These are phyloP conservation scores for Yarrowia sp. DNA, from an alignment of 805 yeast species.

Conservation along the genomic window DNA sequence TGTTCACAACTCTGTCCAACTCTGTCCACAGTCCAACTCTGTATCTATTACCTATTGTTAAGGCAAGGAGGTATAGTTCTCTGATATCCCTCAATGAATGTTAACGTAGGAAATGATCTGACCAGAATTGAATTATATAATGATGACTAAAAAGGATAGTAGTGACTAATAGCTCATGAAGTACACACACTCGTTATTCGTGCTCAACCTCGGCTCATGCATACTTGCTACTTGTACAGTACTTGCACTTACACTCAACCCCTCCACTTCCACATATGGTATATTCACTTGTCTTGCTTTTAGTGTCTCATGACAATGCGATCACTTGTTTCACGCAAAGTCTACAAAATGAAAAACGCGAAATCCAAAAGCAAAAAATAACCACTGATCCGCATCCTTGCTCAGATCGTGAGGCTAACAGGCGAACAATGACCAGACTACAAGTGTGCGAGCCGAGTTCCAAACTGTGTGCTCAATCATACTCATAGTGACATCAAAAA, in stretches of 20 bases:
- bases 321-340: slow-evolving; percentile 6
- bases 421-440: too few species aligned
- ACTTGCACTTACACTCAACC: background rate
- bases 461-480: too few species aligned
- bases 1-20: too few species aligned
- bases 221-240: background rate
- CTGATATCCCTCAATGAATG: background rate
- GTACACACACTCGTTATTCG: too few species aligned
- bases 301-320: slow-evolving; percentile 24
- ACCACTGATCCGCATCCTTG: background rate
- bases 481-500: too few species aligned
- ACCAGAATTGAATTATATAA: too few species aligned
- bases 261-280: background rate
- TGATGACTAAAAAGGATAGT: too few species aligned
- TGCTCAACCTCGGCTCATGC: too few species aligned
- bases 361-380: background rate
- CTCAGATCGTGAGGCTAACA: too few species aligned
- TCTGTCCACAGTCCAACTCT: background rate
- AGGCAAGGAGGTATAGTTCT: background rate
- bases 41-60: slow-evolving; percentile 5
- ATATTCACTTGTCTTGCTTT: slow-evolving; percentile 12
- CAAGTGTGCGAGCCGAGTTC: too few species aligned
- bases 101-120: too few species aligned
- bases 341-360: background rate
- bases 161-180: too few species aligned